Conservation (phyloP, 352 stramenopile genomes). For the Globisporangium irregulare region DNA sequence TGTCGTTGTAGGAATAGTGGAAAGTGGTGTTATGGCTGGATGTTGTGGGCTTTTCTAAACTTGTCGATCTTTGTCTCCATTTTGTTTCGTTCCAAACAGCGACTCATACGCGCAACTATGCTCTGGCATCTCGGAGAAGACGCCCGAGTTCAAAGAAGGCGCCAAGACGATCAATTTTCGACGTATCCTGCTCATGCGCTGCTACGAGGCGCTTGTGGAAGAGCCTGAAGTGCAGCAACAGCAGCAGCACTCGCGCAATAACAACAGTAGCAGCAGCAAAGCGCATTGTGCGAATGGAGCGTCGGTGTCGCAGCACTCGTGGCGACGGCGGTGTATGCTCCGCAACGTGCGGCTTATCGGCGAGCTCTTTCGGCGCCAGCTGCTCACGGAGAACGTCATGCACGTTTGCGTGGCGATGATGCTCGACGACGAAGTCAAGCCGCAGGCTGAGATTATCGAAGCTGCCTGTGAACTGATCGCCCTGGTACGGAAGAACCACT, state of each 20-base stretch:
- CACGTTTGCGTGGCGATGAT: constrained; percentile 84
- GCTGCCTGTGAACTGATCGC: constrained; percentile 62
- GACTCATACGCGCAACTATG: constrained; percentile 64
- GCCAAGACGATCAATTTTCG: constrained; percentile 83
- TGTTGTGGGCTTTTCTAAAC: background rate
- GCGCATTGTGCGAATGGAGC: constrained; percentile 20
- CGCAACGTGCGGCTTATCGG: constrained; percentile 68
- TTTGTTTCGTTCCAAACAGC: constrained; percentile 5
- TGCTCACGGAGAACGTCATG: constrained; percentile 84
- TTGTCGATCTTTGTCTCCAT: background rate
- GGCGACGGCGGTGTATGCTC: constrained; percentile 74
- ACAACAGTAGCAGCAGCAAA: constrained; percentile 2
- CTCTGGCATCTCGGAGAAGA: constrained; percentile 56
- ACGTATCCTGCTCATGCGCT: constrained; percentile 72
- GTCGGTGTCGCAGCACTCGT: constrained; percentile 45
- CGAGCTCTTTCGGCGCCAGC: constrained; percentile 74
- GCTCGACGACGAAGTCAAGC: constrained; percentile 70
- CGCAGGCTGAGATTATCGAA: constrained; percentile 60
- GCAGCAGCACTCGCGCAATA: constrained; percentile 14
- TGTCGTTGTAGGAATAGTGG: background rate
- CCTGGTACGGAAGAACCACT: constrained; percentile 29
- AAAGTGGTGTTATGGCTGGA: background rate
- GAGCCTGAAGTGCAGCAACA: constrained; percentile 37
- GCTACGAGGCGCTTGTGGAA: constrained; percentile 80
- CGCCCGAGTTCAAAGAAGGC: constrained; percentile 80